Conservation (phyloP, 495 filamentous ascomycete genomes). For the Lasiosphaeria miniovina region DNA sequence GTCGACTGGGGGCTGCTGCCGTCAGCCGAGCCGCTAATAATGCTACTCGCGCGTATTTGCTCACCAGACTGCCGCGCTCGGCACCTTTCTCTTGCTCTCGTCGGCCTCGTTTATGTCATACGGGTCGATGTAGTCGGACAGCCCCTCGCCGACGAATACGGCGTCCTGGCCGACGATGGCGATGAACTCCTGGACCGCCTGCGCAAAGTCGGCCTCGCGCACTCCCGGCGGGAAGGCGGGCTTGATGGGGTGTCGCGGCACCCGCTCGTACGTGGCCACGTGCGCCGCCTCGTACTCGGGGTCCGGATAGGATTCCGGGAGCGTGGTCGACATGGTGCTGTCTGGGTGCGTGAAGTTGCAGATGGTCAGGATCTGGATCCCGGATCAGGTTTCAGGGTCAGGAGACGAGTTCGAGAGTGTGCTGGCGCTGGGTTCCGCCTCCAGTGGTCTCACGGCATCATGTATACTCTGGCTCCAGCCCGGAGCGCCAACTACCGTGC, state of each 20-base stretch:
- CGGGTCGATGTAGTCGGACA: conserved; percentile 46
- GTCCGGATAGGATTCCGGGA: conserved; percentile 25
- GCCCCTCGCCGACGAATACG: conserved; percentile 33
- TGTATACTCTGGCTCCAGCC: neutral
- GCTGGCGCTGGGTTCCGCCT: too few relatives aligned
- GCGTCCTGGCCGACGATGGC: conserved; percentile 29
- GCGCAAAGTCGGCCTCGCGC: conserved; percentile 27
- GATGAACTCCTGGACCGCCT: conserved; percentile 29
- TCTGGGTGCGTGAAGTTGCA: neutral
- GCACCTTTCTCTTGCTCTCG: conserved; percentile 31
- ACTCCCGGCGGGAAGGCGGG: conserved; percentile 43
- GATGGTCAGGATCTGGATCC: neutral
- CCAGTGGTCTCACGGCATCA: neutral
- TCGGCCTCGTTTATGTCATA: conserved; percentile 39
- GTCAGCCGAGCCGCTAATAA: neutral
- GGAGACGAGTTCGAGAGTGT: too few relatives aligned
- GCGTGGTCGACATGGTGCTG: conserved; percentile 18
- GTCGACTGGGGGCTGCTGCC: conserved; percentile 32
- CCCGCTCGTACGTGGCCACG: conserved; percentile 23
- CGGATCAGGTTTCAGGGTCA: neutral
- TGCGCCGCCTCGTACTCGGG: conserved; percentile 27
- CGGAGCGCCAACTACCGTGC: neutral
- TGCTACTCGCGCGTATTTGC: neutral
- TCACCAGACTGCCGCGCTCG: conserved; percentile 42
- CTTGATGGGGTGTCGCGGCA: conserved; percentile 21